A percentile compares a stretch with the other conserved stretches of the same genome.
Conservation (phyloP, 2,329 filamentous ascomycete genomes). For the Talaromyces sp. region DNA sequence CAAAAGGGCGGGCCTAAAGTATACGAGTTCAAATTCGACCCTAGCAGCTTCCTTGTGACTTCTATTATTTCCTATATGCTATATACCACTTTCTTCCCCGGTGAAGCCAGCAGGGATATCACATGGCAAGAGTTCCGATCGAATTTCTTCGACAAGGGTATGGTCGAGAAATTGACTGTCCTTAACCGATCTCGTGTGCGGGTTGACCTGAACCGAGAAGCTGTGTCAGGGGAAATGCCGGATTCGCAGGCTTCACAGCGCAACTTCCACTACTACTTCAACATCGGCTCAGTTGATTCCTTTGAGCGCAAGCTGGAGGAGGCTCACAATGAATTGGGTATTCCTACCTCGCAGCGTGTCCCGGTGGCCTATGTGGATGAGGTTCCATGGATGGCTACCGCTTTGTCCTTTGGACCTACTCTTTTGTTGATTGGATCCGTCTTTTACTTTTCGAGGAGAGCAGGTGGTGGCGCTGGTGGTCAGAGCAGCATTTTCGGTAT, state of each 20-base stretch:
- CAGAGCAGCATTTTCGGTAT: slow-evolving; percentile 88
- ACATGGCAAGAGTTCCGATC: slow-evolving; percentile 96
- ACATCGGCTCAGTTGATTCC: slow-evolving; percentile 88
- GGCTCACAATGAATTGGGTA: slow-evolving; percentile 81
- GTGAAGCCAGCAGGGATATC: slow-evolving; percentile 72
- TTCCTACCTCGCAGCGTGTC: slow-evolving; percentile 84
- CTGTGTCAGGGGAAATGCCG: slow-evolving; percentile 68
- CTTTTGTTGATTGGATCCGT: slow-evolving; percentile 80
- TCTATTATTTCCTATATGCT: slow-evolving; percentile 62
- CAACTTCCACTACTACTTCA: slow-evolving; percentile 85
- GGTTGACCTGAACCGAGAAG: slow-evolving; percentile 76
- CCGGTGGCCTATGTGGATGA: slow-evolving; percentile 84
- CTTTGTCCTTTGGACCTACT: slow-evolving; percentile 83
- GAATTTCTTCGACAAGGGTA: slow-evolving; percentile 91
- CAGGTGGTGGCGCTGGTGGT: slow-evolving; percentile 64
- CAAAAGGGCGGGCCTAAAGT: slow-evolving; percentile 34
- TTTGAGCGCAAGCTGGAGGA: slow-evolving; percentile 88
- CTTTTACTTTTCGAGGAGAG: slow-evolving; percentile 74
- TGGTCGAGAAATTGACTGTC: slow-evolving; percentile 88
- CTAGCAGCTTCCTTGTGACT: slow-evolving; percentile 56
- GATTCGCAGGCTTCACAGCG: slow-evolving; percentile 68
- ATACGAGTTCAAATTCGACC: slow-evolving; percentile 54
- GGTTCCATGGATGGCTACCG: slow-evolving; percentile 66
- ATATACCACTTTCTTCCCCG: slow-evolving; percentile 64
- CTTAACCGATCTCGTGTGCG: slow-evolving; percentile 75